phyloP scores from a whole-genome alignment of 768 basidiomycete genomes.

The Calvatia gigantea region DNA sequence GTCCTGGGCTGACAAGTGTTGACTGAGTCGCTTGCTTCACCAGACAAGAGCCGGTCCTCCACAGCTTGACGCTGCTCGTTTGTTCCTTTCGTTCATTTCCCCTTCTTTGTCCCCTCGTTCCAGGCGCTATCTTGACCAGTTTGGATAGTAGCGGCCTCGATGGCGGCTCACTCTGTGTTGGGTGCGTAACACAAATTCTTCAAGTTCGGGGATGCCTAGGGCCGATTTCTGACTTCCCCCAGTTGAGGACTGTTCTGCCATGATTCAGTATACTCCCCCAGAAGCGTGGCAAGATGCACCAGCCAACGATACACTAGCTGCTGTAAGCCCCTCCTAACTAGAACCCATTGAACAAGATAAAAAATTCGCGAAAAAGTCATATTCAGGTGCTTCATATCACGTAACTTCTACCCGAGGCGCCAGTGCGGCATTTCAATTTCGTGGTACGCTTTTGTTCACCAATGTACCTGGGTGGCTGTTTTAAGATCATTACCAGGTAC shows the following conservation, averaged over 20 bases:
- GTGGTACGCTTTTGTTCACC: constrained; percentile 30
- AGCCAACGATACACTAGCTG: constrained; percentile 32
- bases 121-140: constrained; percentile 17
- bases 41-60: constrained; percentile 10
- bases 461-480: background rate
- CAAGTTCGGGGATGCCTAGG: background rate
- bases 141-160: constrained; percentile 34
- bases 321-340: constrained; percentile 24
- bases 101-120: constrained; percentile 18
- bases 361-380: constrained; percentile 28
- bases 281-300: constrained; percentile 49
- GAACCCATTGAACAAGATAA: background rate
- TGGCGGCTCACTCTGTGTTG: constrained; percentile 44
- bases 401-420: constrained; percentile 41
- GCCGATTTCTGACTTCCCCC: background rate
- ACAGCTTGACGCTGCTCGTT: constrained; percentile 9
- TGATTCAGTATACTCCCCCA: constrained; percentile 46
- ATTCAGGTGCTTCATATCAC: constrained; percentile 44
- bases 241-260: constrained; percentile 59
- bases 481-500: constrained; percentile 32
- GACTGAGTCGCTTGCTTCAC: background rate
- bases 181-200: constrained; percentile 22
- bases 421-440: constrained; percentile 46
- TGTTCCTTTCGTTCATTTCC: constrained; percentile 19
- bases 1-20: background rate